Evolutionary conservation across 2,329 filamentous ascomycete genomes (phyloP).

Genomic region (Xylaria sp.): DNA sequence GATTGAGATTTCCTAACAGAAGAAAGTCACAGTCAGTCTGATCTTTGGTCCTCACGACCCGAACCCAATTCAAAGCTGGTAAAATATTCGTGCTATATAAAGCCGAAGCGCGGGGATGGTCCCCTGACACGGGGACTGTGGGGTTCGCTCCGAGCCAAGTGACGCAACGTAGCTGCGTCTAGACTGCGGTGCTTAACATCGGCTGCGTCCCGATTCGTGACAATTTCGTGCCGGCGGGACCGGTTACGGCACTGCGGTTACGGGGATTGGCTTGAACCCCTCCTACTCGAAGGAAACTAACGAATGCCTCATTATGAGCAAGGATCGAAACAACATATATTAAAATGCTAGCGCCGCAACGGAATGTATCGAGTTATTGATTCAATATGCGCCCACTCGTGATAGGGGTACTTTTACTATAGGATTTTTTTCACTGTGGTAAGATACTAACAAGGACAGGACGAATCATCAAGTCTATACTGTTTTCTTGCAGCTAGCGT

Average conservation of each 20-base stretch:
- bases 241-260: no score
- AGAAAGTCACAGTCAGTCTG: neutral
- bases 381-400: no score
- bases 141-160: constrained; percentile 10
- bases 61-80: neutral
- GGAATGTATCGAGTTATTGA: no score
- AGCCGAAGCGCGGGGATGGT: constrained; percentile 21
- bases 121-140: constrained; percentile 27
- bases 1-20: neutral
- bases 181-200: constrained; percentile 28
- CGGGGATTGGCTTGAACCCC: constrained; percentile 4
- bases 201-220: constrained; percentile 29
- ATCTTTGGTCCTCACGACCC: neutral
- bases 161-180: constrained; percentile 7
- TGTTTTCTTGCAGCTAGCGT: no score
- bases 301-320: neutral
- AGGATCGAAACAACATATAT: no score
- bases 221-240: neutral
- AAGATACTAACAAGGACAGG: no score
- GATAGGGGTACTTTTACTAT: no score
- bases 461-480: no score
- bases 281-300: neutral
- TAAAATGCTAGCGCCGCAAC: no score
- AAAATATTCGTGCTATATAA: neutral
- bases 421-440: no score